Evolutionary conservation across 306 rosid species (phyloP).

Genomic region (Carpinus fangiana): DNA sequence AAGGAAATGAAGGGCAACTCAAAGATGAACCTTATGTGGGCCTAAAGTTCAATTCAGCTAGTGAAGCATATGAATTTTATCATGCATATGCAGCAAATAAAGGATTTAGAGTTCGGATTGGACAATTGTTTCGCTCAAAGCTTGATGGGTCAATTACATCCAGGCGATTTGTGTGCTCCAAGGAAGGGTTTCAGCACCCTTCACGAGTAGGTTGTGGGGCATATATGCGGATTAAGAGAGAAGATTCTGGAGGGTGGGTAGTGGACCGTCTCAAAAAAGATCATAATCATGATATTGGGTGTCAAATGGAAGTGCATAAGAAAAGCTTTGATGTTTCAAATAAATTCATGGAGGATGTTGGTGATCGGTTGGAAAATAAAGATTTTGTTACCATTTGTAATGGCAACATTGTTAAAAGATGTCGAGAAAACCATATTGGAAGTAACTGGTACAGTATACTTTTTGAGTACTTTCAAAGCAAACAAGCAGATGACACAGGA

Average conservation of each 20-base stretch:
- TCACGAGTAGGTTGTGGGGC: conserved; percentile 95
- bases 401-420: conserved; percentile 49
- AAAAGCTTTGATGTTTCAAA: conserved; percentile 51
- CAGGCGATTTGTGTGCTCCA: conserved; percentile 90
- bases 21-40: conserved; percentile 65
- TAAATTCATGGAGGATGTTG: conserved; percentile 61
- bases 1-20: conserved; percentile 51
- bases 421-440: conserved; percentile 74
- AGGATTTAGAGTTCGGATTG: conserved; percentile 85
- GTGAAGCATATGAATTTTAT: conserved; percentile 86
- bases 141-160: conserved; percentile 78
- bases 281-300: conserved; percentile 77
- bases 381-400: conserved; percentile 58
- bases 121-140: conserved; percentile 93
- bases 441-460: conserved; percentile 80
- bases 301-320: conserved; percentile 45
- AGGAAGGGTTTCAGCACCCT: conserved; percentile 97
- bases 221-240: conserved; percentile 85
- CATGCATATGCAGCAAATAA: conserved; percentile 64
- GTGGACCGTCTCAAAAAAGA: conserved; percentile 83
- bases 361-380: conserved; percentile 55
- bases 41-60: conserved; percentile 77
- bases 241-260: conserved; percentile 80
- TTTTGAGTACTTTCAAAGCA: conserved; percentile 79
- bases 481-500: conserved; percentile 91